Conservation (phyloP, 164 flowering plant genomes). For the Annona squamosa region DNA sequence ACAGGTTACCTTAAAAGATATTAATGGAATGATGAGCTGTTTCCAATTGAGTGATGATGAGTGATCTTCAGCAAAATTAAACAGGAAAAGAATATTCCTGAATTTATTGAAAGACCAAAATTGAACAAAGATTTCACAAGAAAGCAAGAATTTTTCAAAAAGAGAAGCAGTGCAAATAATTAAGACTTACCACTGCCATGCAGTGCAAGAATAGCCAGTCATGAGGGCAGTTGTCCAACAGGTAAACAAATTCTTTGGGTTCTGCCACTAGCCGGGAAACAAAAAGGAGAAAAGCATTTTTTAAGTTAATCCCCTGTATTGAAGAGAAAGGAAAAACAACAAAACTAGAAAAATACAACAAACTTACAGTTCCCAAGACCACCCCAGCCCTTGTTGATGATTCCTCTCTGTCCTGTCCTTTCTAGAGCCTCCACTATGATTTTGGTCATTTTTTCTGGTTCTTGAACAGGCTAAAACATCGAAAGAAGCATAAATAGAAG, state of each 20-base stretch:
- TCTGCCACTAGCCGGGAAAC: constrained; percentile 56
- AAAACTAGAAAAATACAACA: background rate
- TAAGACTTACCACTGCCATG: constrained; percentile 80
- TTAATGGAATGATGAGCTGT: background rate
- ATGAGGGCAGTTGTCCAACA: constrained; percentile 84
- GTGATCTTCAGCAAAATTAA: background rate
- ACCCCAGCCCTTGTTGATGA: constrained; percentile 97
- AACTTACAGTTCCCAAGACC: constrained; percentile 91
- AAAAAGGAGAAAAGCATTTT: background rate
- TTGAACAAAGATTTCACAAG: background rate
- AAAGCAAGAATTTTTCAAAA: background rate
- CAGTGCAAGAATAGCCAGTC: constrained; percentile 93
- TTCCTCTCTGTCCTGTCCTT: constrained; percentile 82
- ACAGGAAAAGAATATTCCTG: background rate
- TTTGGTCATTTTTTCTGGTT: constrained; percentile 85
- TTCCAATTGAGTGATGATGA: background rate
- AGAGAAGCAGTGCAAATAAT: background rate
- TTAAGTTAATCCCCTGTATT: background rate
- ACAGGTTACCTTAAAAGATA: too few species aligned
- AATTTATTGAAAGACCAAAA: background rate
- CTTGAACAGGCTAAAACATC: constrained; percentile 76
- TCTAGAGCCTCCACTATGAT: constrained; percentile 81
- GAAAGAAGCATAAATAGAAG: background rate
- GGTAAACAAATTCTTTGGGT: constrained; percentile 63
- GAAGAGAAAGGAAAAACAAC: background rate